phyloP scores from a whole-genome alignment of 83 land plant species.

The Picea abies region DNA sequence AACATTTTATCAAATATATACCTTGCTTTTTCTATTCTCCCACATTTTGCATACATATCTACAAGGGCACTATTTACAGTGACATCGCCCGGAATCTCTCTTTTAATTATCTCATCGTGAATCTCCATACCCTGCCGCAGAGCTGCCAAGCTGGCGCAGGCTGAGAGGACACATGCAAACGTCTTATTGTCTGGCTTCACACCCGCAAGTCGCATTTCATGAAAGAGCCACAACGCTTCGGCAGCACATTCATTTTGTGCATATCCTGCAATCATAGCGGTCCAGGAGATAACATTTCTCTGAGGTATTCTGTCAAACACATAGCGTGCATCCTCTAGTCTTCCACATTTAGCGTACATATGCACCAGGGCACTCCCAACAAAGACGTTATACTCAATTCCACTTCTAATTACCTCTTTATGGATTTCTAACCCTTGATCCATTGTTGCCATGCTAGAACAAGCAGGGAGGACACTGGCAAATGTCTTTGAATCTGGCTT shows the following conservation, averaged over 20 bases:
- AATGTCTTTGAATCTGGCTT: constrained; percentile 11
- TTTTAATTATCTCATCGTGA: neutral
- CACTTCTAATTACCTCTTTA: constrained; percentile 30
- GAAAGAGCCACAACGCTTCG: neutral
- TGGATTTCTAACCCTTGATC: constrained; percentile 35
- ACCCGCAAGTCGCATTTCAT: neutral
- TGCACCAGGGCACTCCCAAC: constrained; percentile 19
- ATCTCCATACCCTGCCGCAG: constrained; percentile 6
- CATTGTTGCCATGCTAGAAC: neutral
- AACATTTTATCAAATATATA: neutral
- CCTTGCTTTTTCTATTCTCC: neutral
- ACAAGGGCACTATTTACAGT: constrained; percentile 4
- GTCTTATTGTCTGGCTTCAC: neutral
- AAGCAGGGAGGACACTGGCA: neutral
- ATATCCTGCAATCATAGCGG: neutral
- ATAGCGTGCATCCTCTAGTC: neutral
- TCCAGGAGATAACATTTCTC: constrained; percentile 9
- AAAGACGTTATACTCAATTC: constrained; percentile 21
- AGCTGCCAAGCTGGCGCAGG: neutral
- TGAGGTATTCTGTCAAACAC: constrained; percentile 10
- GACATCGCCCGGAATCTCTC: neutral
- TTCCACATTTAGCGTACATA: constrained; percentile 15
- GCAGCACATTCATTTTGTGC: constrained; percentile 11
- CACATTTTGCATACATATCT: constrained; percentile 15
- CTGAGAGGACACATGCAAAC: constrained; percentile 7